These are phyloP conservation scores for Lentinula sp. DNA, from an alignment of 768 basidiomycete genomes.

Conservation along the genomic window DNA sequence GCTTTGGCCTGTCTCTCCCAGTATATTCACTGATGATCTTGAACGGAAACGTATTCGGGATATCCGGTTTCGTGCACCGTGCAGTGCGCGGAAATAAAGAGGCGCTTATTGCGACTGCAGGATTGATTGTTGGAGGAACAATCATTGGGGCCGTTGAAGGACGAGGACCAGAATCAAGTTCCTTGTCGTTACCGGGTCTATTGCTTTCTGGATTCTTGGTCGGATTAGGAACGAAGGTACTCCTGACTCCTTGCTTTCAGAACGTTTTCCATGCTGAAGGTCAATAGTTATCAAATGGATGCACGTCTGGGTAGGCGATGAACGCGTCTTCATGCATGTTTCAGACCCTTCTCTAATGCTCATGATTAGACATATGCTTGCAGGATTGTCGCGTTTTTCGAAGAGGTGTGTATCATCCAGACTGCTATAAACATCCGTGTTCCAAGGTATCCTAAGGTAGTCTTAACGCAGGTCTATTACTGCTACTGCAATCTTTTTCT, in stretches of 20 bases:
- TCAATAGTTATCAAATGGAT: slow-evolving; percentile 49
- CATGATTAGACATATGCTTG: slow-evolving; percentile 52
- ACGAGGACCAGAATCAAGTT: slow-evolving; percentile 19
- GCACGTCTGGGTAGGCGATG: slow-evolving; percentile 51
- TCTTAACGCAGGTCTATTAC: slow-evolving; percentile 47
- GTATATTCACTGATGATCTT: slow-evolving; percentile 46
- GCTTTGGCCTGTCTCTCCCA: slow-evolving; percentile 44
- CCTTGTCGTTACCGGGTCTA: slow-evolving; percentile 17
- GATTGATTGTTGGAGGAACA: slow-evolving; percentile 44
- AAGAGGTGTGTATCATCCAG: slow-evolving; percentile 29
- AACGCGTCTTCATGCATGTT: not conserved
- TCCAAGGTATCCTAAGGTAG: slow-evolving; percentile 20
- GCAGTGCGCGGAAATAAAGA: slow-evolving; percentile 39
- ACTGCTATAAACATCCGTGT: not conserved
- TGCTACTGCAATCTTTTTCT: slow-evolving; percentile 49
- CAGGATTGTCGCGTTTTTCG: slow-evolving; percentile 52
- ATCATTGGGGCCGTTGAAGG: slow-evolving; percentile 35
- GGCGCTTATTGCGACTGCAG: slow-evolving; percentile 32
- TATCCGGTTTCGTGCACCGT: slow-evolving; percentile 56
- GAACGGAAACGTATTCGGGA: slow-evolving; percentile 52
- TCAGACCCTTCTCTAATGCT: not conserved
- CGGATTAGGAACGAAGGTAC: slow-evolving; percentile 52
- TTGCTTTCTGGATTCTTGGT: slow-evolving; percentile 48
- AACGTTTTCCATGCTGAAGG: not conserved
- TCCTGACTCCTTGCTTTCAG: not conserved